These are phyloP conservation scores for Xylariales sp. DNA, from an alignment of 2,329 filamentous ascomycete genomes.

Conservation along the genomic window DNA sequence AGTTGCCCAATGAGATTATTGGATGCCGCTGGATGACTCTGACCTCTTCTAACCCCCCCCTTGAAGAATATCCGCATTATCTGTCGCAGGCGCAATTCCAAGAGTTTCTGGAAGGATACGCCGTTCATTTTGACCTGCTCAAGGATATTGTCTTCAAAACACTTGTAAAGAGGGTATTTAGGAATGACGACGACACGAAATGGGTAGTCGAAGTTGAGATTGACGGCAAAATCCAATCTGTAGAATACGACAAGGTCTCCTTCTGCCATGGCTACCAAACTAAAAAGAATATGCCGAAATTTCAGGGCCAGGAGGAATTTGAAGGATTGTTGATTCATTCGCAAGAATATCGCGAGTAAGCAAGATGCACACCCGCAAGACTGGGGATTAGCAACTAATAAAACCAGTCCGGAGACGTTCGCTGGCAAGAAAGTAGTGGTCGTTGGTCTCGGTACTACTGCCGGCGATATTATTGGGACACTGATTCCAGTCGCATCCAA, in stretches of 20 bases:
- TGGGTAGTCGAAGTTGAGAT: slow-evolving; percentile 27
- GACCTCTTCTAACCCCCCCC: neutral
- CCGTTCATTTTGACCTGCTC: slow-evolving; percentile 31
- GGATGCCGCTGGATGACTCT: neutral
- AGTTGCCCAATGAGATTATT: slow-evolving; percentile 9
- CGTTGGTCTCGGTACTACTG: slow-evolving; percentile 36
- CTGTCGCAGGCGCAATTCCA: slow-evolving; percentile 22
- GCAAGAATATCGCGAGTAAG: slow-evolving; percentile 27
- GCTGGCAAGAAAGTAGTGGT: slow-evolving; percentile 37
- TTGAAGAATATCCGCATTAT: slow-evolving; percentile 20
- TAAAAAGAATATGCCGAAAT: slow-evolving; percentile 27
- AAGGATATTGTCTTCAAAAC: slow-evolving; percentile 28
- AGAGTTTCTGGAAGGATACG: slow-evolving; percentile 35
- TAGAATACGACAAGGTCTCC: slow-evolving; percentile 33
- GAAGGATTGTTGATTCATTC: slow-evolving; percentile 34
- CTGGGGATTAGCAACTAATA: neutral
- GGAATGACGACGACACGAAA: slow-evolving; percentile 21
- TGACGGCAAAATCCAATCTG: slow-evolving; percentile 13
- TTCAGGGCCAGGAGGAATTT: slow-evolving; percentile 31
- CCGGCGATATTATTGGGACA: slow-evolving; percentile 28
- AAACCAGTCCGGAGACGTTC: slow-evolving; percentile 26
- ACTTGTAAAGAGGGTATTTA: slow-evolving; percentile 21
- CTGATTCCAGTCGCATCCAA: slow-evolving; percentile 29
- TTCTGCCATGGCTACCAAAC: slow-evolving; percentile 29
- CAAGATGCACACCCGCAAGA: neutral